phyloP scores from a whole-genome alignment of 306 rosid species.

The Castanea crenata region DNA sequence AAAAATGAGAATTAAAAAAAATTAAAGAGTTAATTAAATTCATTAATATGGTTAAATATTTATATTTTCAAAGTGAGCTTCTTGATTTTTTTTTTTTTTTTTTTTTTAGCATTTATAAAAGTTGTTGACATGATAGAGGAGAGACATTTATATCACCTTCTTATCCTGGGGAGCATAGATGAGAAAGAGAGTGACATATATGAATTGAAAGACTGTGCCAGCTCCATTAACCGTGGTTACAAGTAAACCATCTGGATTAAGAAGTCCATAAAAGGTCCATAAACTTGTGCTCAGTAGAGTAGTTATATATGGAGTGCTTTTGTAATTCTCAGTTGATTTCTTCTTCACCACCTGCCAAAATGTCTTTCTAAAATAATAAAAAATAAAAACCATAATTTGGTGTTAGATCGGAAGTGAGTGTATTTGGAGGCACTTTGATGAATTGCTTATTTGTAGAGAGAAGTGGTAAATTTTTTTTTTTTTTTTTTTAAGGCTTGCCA shows the following conservation, averaged over 20 bases:
- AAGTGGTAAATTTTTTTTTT: too few species aligned
- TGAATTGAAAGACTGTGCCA: conserved; percentile 39
- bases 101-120: not conserved
- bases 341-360: conserved; percentile 48
- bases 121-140: not conserved
- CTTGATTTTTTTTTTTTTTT: too few species aligned
- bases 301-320: conserved; percentile 43
- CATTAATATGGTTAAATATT: too few species aligned
- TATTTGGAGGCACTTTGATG: too few species aligned
- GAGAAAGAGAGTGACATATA: conserved; percentile 43
- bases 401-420: too few species aligned
- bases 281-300: conserved; percentile 46
- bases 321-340: conserved; percentile 49
- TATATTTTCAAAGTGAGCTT: too few species aligned
- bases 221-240: conserved; percentile 46
- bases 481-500: too few species aligned
- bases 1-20: too few species aligned
- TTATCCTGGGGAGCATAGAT: conserved; percentile 44
- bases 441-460: too few species aligned
- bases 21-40: too few species aligned
- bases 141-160: conserved; percentile 30
- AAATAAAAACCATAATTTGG: not conserved
- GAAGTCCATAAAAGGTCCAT: conserved; percentile 56
- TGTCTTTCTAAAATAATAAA: conserved; percentile 30
- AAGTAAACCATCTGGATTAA: conserved; percentile 44